These are phyloP conservation scores for Taphrina wiesneri DNA, from an alignment of 1,139 yeast genomes.

Conservation along the genomic window DNA sequence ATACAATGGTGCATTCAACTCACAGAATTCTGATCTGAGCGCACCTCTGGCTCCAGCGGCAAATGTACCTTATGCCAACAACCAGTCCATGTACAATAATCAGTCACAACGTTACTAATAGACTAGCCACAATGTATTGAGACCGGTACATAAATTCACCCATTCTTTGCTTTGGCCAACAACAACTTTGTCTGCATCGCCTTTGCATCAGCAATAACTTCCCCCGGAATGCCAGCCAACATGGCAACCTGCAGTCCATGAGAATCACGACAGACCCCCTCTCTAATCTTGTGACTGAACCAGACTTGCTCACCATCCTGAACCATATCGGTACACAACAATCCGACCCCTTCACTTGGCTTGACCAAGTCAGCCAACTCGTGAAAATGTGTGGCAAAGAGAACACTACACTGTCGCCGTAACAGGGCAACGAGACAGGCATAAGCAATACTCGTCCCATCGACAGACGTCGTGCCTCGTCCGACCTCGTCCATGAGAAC, in stretches of 20 bases:
- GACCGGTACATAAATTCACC: no score
- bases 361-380: conserved; percentile 45
- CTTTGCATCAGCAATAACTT: conserved; percentile 19
- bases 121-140: not conserved
- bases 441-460: conserved; percentile 87
- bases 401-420: conserved; percentile 64
- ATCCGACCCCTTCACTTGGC: not conserved
- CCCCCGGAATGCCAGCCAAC: conserved; percentile 38
- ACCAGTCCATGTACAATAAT: no score
- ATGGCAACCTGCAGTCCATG: conserved; percentile 40
- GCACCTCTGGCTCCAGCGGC: no score
- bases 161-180: not conserved
- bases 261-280: conserved; percentile 36
- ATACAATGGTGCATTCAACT: no score
- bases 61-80: no score
- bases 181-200: conserved; percentile 4
- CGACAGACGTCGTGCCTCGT: conserved; percentile 86
- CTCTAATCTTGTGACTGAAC: conserved; percentile 21
- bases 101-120: not conserved
- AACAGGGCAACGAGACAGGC: conserved; percentile 68
- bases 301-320: conserved; percentile 2
- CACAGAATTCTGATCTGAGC: no score
- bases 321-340: conserved; percentile 9
- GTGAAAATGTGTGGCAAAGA: conserved; percentile 89
- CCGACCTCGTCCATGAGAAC: conserved; percentile 97